These are phyloP conservation scores for Xylariaceae sp. DNA, from an alignment of 2,329 filamentous ascomycete genomes.

Conservation along the genomic window DNA sequence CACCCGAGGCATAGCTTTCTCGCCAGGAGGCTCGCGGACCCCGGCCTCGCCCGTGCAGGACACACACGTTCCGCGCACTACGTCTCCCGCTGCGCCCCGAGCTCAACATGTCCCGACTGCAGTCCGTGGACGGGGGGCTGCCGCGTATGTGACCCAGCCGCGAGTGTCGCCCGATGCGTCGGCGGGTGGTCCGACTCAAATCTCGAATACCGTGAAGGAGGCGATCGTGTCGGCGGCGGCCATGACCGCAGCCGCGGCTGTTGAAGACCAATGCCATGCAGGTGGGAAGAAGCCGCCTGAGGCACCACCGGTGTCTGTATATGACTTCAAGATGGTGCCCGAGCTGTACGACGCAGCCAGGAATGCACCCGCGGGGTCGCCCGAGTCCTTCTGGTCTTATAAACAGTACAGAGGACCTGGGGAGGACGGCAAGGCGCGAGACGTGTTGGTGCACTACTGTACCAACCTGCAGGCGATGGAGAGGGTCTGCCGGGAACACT, in stretches of 20 bases:
- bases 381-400: constrained; percentile 60
- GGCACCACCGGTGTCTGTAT: constrained; percentile 28
- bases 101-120: too few relatives aligned
- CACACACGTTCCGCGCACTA: too few relatives aligned
- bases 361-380: constrained; percentile 33
- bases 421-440: constrained; percentile 34
- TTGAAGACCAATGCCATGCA: too few relatives aligned
- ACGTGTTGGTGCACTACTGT: constrained; percentile 72
- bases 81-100: too few relatives aligned
- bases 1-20: constrained; percentile 25
- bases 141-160: too few relatives aligned
- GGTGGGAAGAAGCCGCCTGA: constrained; percentile 11
- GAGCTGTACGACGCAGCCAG: constrained; percentile 42
- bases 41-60: too few relatives aligned
- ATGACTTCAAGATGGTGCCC: constrained; percentile 40
- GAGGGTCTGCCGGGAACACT: constrained; percentile 53
- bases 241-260: too few relatives aligned
- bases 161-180: too few relatives aligned
- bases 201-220: too few relatives aligned
- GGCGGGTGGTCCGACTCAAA: too few relatives aligned
- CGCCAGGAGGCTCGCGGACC: constrained; percentile 11
- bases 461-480: constrained; percentile 60
- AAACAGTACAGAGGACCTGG: constrained; percentile 53
- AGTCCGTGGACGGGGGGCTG: too few relatives aligned
- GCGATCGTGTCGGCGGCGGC: too few relatives aligned